Percentiles rank a stretch among this genome's conserved stretches.
Conservation (phyloP, 768 basidiomycete genomes). For the Stropharia rugosoannulata region DNA sequence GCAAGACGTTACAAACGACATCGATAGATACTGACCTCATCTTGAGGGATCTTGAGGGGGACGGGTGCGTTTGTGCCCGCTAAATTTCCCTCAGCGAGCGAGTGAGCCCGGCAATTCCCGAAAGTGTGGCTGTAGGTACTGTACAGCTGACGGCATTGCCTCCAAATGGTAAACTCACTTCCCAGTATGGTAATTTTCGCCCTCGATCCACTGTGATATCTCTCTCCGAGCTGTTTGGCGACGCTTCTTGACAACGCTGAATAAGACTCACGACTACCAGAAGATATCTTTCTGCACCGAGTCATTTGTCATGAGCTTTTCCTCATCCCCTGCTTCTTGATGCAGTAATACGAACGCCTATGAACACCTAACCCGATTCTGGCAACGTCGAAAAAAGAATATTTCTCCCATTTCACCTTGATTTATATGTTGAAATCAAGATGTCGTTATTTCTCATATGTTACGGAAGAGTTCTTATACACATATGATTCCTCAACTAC, state of each 20-base stretch:
- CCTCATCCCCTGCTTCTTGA: neutral
- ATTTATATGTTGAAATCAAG: too few species aligned
- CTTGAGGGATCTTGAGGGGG: slow-evolving; percentile 47
- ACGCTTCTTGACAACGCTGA: too few species aligned
- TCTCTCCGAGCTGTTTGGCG: neutral
- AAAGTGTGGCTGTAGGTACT: slow-evolving; percentile 37
- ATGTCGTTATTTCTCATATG: neutral
- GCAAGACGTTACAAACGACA: slow-evolving; percentile 3
- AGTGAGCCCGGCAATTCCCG: slow-evolving; percentile 33
- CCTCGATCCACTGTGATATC: neutral
- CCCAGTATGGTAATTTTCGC: slow-evolving; percentile 10
- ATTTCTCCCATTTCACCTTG: too few species aligned
- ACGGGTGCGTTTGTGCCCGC: slow-evolving; percentile 22
- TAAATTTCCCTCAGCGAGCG: slow-evolving; percentile 22
- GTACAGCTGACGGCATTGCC: slow-evolving; percentile 29
- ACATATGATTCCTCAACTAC: neutral
- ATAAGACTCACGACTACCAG: too few species aligned
- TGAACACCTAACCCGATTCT: too few species aligned
- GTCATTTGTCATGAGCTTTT: neutral
- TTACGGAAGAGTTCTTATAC: neutral
- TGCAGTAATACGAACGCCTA: neutral
- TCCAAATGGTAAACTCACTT: slow-evolving; percentile 14
- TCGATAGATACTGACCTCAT: slow-evolving; percentile 54
- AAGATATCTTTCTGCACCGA: too few species aligned
- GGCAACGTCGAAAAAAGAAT: too few species aligned